Percentiles rank a stretch among this genome's conserved stretches.
Conservation (phyloP, 2,329 filamentous ascomycete genomes). For the Zymoseptoria brevis region DNA sequence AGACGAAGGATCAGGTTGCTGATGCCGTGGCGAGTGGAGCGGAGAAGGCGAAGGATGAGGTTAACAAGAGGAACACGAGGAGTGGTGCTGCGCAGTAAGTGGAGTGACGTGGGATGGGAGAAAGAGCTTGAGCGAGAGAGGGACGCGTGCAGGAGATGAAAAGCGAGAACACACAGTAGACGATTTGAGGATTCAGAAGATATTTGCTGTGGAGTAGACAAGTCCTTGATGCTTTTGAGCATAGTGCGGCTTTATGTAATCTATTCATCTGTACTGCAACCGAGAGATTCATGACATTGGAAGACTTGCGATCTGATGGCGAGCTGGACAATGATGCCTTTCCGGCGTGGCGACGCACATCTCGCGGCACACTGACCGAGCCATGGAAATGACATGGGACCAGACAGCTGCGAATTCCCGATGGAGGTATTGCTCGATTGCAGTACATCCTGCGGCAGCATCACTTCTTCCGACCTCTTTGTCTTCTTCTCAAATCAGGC, state of each 20-base stretch:
- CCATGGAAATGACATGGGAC: not conserved
- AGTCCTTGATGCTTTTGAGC: not conserved
- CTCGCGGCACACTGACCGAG: not conserved
- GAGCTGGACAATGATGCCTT: no score
- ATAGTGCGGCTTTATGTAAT: not conserved
- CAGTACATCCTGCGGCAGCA: not conserved
- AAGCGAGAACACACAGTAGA: no score
- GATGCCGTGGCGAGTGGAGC: conserved; percentile 53
- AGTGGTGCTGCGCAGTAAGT: conserved; percentile 13
- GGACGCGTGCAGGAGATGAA: no score
- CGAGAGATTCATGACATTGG: not conserved
- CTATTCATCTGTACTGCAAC: not conserved
- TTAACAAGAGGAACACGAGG: conserved; percentile 44
- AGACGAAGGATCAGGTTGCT: conserved; percentile 62
- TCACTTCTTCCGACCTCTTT: not conserved
- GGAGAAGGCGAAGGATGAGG: conserved; percentile 66
- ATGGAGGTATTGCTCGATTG: not conserved
- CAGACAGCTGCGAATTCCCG: no score
- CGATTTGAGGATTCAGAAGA: no score
- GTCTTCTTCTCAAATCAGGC: no score
- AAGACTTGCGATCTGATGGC: no score
- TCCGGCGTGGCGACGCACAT: not conserved
- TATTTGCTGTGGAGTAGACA: not conserved
- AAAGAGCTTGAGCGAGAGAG: not conserved
- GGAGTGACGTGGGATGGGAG: not conserved